Evolutionary conservation across 2,329 filamentous ascomycete genomes (phyloP).

Genomic region (Trichoderma sp.): DNA sequence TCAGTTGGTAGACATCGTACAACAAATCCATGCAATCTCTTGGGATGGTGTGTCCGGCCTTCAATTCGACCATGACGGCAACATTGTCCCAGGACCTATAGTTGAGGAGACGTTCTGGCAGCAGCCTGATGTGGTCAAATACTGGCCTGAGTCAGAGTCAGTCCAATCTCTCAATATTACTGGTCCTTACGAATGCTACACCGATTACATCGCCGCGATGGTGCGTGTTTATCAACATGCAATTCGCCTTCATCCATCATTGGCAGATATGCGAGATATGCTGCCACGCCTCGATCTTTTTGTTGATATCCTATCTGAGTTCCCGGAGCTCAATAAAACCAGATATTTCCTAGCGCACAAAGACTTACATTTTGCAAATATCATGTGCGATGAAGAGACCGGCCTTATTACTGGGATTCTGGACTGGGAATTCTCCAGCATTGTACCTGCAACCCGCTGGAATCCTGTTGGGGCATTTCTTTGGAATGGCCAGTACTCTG

Average conservation of each 20-base stretch:
- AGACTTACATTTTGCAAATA: neutral
- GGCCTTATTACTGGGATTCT: neutral
- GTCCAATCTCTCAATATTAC: constrained; percentile 29
- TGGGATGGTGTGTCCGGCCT: neutral
- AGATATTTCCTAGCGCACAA: neutral
- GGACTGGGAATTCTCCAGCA: neutral
- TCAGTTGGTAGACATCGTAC: neutral
- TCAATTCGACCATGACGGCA: constrained; percentile 17
- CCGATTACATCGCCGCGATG: constrained; percentile 27
- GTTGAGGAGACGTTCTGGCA: constrained; percentile 40
- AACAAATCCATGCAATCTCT: neutral
- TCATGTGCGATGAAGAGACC: neutral
- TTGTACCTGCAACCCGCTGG: constrained; percentile 30
- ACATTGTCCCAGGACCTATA: constrained; percentile 27
- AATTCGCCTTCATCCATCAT: constrained; percentile 29
- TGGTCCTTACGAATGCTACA: constrained; percentile 31
- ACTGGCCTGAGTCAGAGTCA: constrained; percentile 29
- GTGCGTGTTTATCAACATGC: constrained; percentile 30
- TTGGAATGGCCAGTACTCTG: constrained; percentile 30
- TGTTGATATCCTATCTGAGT: neutral
- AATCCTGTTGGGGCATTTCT: constrained; percentile 37
- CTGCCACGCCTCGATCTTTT: constrained; percentile 25
- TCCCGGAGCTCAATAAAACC: neutral
- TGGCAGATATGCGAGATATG: constrained; percentile 30
- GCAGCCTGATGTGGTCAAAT: constrained; percentile 29